Evolutionary conservation across 225 moss, liverwort and hornwort genomes (phyloP).

Genomic region (Sphagnum tenellum): DNA sequence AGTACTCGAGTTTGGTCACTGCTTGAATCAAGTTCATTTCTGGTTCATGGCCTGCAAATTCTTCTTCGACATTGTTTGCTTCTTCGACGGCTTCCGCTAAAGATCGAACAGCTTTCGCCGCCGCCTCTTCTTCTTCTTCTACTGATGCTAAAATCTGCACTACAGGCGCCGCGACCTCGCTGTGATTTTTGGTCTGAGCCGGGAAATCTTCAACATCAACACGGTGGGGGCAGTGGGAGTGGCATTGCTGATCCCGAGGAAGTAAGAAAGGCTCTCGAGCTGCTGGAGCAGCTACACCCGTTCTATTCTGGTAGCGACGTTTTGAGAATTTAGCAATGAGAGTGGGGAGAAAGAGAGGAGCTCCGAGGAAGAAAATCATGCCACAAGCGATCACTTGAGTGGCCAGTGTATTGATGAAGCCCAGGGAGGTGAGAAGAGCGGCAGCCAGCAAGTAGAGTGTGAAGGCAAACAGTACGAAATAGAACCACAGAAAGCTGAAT

Average conservation of each 20-base stretch:
- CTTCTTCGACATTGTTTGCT: no score
- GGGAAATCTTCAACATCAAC: neutral
- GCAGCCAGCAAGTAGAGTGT: constrained; percentile 4
- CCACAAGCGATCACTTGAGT: neutral
- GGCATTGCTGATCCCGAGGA: neutral
- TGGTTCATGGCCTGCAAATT: no score
- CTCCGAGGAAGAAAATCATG: neutral
- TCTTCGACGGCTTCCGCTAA: no score
- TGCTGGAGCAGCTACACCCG: no score
- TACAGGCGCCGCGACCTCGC: no score
- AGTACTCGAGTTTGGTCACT: constrained; percentile 3
- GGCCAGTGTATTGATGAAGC: neutral
- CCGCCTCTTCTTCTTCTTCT: no score
- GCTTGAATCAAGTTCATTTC: constrained; percentile 7
- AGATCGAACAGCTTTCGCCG: no score
- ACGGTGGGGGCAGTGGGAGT: neutral
- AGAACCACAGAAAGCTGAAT: constrained; percentile 6
- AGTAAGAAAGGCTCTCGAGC: neutral
- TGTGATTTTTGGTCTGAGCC: neutral
- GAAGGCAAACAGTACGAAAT: neutral
- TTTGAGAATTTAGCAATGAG: neutral
- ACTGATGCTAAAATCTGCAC: no score
- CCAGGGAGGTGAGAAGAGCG: constrained; percentile 1
- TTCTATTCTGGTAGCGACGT: neutral
- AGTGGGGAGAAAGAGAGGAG: neutral